These are phyloP conservation scores for Botrytis tulipae DNA, from an alignment of 2,329 filamentous ascomycete species.

Conservation along the genomic window DNA sequence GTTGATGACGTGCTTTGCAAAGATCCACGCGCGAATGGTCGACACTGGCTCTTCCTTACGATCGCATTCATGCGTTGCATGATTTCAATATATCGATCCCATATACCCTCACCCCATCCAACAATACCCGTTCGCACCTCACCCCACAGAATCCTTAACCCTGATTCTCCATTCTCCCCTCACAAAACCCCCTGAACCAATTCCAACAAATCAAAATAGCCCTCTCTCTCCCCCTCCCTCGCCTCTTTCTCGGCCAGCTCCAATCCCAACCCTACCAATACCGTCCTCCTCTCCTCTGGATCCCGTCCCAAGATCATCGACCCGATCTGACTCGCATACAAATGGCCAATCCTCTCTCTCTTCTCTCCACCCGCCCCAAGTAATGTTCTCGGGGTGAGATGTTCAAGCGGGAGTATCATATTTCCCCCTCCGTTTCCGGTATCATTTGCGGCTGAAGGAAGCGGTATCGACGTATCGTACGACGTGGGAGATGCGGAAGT, in stretches of 20 bases:
- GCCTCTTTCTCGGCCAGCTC: conserved; percentile 39
- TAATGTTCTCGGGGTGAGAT: conserved; percentile 82
- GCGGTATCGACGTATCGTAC: conserved; percentile 50
- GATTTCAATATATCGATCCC: neutral
- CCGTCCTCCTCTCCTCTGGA: conserved; percentile 59
- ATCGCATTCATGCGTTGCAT: too few species aligned
- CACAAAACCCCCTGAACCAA: conserved; percentile 54
- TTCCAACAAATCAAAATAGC: conserved; percentile 65
- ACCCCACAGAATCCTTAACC: neutral
- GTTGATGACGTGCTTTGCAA: neutral
- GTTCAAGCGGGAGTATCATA: conserved; percentile 73
- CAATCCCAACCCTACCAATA: conserved; percentile 62
- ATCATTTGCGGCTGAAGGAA: conserved; percentile 22
- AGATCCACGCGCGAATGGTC: too few species aligned
- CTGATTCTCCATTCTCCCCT: conserved; percentile 11
- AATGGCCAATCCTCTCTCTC: conserved; percentile 79
- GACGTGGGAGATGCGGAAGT: conserved; percentile 63
- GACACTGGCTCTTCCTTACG: neutral
- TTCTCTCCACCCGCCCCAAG: conserved; percentile 78
- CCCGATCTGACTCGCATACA: conserved; percentile 86
- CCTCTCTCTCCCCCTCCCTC: conserved; percentile 45
- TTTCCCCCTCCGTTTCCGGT: conserved; percentile 40
- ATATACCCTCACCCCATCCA: neutral
- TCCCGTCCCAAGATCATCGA: conserved; percentile 72
- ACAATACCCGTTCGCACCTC: fast-evolving